Evolutionary conservation across 441 rosid species (phyloP).

Genomic region (Arabidopsis hybrid): DNA sequence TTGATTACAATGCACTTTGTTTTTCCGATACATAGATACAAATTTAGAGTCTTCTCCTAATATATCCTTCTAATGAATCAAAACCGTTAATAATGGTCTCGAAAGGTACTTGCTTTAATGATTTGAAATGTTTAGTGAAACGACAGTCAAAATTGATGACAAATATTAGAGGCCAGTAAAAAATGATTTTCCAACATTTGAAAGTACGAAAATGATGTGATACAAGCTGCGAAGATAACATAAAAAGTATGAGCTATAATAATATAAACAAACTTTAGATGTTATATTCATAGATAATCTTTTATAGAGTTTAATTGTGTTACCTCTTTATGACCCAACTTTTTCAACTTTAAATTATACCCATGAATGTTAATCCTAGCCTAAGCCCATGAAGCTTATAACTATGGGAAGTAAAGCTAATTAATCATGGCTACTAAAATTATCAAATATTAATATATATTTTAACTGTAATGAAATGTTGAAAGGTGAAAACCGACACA

Average conservation of each 20-base stretch:
- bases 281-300: slow-evolving; percentile 25
- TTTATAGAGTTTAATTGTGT: slow-evolving; percentile 12
- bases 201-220: slow-evolving; percentile 34
- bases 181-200: slow-evolving; percentile 8
- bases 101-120: background rate
- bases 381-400: slow-evolving; percentile 7
- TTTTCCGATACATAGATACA: background rate
- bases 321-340: slow-evolving; percentile 48
- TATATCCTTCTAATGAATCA: background rate
- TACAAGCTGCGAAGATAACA: slow-evolving; percentile 11
- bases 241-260: slow-evolving; percentile 17
- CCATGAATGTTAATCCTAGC: slow-evolving; percentile 27
- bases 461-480: slow-evolving; percentile 45
- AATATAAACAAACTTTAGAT: slow-evolving; percentile 18
- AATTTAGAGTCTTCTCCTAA: background rate
- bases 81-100: slow-evolving; percentile 11
- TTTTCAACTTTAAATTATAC: slow-evolving; percentile 44
- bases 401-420: slow-evolving; percentile 27
- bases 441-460: slow-evolving; percentile 25
- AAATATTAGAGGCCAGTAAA: slow-evolving; percentile 9
- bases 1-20: background rate
- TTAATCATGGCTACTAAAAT: slow-evolving; percentile 1
- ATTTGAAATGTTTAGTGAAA: slow-evolving; percentile 25
- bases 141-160: slow-evolving; percentile 8
- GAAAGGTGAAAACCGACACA: slow-evolving; percentile 76